phyloP scores from a whole-genome alignment of 352 stramenopile genomes.

The Globisporangium polare region DNA sequence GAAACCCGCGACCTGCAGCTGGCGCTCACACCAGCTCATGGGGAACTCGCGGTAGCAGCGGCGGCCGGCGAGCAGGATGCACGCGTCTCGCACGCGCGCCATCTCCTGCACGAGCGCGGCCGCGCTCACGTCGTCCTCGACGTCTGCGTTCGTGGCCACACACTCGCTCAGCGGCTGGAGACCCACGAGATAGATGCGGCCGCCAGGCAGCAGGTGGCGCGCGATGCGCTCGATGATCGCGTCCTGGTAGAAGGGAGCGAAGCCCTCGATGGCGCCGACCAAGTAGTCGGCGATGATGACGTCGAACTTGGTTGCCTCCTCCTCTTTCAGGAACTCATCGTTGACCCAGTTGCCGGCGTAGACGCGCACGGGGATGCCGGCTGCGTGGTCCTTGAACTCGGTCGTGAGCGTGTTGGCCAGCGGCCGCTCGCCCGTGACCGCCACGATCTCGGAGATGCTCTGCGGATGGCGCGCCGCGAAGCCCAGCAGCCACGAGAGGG shows the following conservation, averaged over 20 bases:
- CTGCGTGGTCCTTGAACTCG: constrained; percentile 36
- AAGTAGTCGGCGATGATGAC: constrained; percentile 91
- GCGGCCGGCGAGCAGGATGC: constrained; percentile 84
- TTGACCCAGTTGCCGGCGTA: constrained; percentile 75
- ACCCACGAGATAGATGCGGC: constrained; percentile 87
- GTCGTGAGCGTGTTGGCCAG: constrained; percentile 38
- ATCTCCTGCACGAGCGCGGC: constrained; percentile 58
- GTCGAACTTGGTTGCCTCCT: constrained; percentile 57
- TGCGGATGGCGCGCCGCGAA: constrained; percentile 22
- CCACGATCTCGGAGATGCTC: constrained; percentile 40
- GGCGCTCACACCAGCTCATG: constrained; percentile 81
- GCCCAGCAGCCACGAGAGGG: constrained; percentile 80
- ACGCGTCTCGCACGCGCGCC: constrained; percentile 79
- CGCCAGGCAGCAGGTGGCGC: constrained; percentile 68
- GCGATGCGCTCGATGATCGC: constrained; percentile 61
- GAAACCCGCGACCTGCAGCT: constrained; percentile 59
- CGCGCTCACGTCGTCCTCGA: constrained; percentile 27
- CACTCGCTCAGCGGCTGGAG: constrained; percentile 84
- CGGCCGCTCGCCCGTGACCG: constrained; percentile 67
- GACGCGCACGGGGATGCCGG: constrained; percentile 34
- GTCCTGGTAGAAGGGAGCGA: constrained; percentile 83
- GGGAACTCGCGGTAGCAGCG: constrained; percentile 91
- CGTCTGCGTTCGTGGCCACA: constrained; percentile 14
- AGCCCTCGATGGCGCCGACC: constrained; percentile 90
- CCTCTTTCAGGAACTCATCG: constrained; percentile 49